Percentiles rank a stretch among this genome's conserved stretches.
Evolutionary conservation across 2,329 filamentous ascomycete genomes (phyloP).

Genomic region (Tolypocladium pustulatum): DNA sequence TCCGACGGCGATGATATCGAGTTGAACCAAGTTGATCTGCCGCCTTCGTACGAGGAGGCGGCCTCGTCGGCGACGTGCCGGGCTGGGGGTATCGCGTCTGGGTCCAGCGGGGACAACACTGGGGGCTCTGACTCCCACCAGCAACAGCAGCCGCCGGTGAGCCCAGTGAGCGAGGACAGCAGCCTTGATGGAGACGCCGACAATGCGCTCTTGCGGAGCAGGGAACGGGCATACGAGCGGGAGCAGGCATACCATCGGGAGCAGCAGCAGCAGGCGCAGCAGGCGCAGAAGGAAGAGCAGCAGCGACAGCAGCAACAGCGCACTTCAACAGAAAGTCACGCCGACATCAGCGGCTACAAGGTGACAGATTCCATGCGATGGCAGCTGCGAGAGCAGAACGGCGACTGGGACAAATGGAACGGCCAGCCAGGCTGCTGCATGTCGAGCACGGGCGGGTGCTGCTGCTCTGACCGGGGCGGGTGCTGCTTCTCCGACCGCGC

Average conservation of each 20-base stretch:
- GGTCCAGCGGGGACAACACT: not conserved
- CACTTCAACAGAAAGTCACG: not conserved
- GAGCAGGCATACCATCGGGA: not conserved
- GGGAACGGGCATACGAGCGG: not conserved
- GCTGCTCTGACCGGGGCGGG: constrained; percentile 3
- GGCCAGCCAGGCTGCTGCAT: not conserved
- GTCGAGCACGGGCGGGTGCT: not conserved
- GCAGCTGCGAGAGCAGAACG: constrained; percentile 4
- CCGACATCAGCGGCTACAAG: constrained; percentile 1
- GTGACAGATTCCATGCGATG: constrained; percentile 3
- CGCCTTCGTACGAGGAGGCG: constrained; percentile 2
- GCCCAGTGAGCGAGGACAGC: not conserved
- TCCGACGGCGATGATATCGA: not conserved
- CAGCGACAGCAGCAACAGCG: not conserved
- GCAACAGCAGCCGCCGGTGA: not conserved
- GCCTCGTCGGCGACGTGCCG: not conserved
- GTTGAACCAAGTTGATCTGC: not conserved
- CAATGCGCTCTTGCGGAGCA: not conserved
- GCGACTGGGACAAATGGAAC: constrained; percentile 4
- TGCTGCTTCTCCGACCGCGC: constrained; percentile 7
- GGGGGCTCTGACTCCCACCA: not conserved
- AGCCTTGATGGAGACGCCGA: not conserved
- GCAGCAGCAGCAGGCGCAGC: not conserved
- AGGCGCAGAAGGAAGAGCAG: not conserved
- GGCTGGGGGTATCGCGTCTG: not conserved